A percentile compares a stretch with the other conserved stretches of the same genome.
Conservation (phyloP, 805 yeast species). For the Wickerhamomyces strasburgensis region DNA sequence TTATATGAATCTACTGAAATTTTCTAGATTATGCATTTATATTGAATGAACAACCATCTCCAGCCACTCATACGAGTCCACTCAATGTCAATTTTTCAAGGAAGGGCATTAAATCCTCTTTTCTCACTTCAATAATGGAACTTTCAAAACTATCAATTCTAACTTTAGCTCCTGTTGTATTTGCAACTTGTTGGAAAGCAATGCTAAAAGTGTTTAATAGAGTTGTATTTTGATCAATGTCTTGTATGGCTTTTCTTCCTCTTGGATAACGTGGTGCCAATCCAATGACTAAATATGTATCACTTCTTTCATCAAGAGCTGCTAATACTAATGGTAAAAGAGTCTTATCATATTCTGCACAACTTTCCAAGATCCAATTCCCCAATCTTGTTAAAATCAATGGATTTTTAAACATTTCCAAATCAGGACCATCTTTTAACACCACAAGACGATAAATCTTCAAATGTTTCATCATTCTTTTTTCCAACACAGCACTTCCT, state of each 20-base stretch:
- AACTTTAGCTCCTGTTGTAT: slow-evolving; percentile 78
- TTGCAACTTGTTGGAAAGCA: slow-evolving; percentile 87
- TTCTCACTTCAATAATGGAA: slow-evolving; percentile 82
- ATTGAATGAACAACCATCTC: too few relatives aligned
- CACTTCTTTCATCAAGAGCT: slow-evolving; percentile 63
- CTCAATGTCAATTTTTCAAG: slow-evolving; percentile 77
- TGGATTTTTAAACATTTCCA: slow-evolving; percentile 77
- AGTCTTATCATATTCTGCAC: slow-evolving; percentile 67
- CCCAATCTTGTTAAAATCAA: slow-evolving; percentile 80
- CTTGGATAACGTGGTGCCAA: slow-evolving; percentile 76
- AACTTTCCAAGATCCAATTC: slow-evolving; percentile 84
- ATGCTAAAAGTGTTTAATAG: slow-evolving; percentile 78
- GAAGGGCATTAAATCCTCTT: slow-evolving; percentile 84
- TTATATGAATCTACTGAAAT: too few relatives aligned
- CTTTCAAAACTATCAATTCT: slow-evolving; percentile 94
- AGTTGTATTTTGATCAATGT: slow-evolving; percentile 35
- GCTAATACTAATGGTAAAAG: slow-evolving; percentile 84
- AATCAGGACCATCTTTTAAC: slow-evolving; percentile 81
- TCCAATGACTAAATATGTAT: slow-evolving; percentile 84
- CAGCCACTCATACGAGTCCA: slow-evolving; percentile 48
- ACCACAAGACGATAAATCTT: slow-evolving; percentile 82
- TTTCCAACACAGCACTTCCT: slow-evolving; percentile 85
- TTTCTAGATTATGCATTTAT: too few relatives aligned
- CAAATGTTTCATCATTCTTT: slow-evolving; percentile 71
- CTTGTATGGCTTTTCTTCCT: slow-evolving; percentile 31